These are phyloP conservation scores for Sicyos edulis DNA, from an alignment of 306 rosid species.

Conservation along the genomic window DNA sequence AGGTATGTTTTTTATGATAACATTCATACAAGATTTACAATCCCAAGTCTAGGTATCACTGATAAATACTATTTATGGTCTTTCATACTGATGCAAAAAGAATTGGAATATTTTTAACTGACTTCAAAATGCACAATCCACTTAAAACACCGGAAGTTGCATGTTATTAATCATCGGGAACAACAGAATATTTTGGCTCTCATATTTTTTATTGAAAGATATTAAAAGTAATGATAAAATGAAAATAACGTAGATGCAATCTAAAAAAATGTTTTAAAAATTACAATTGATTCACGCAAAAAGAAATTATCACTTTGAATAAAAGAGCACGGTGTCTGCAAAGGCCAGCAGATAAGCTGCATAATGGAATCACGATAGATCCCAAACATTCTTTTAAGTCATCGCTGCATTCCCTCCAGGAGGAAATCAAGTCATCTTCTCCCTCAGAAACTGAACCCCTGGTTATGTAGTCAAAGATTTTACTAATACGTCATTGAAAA, in stretches of 20 bases:
- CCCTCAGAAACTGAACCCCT: slow-evolving; percentile 83
- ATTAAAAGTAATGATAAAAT: background rate
- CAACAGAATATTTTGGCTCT: background rate
- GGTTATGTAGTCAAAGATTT: slow-evolving; percentile 39
- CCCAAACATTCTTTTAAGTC: slow-evolving; percentile 79
- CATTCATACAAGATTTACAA: background rate
- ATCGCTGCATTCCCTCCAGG: slow-evolving; percentile 74
- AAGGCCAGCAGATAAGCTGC: slow-evolving; percentile 85
- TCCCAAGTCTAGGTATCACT: background rate
- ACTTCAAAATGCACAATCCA: background rate
- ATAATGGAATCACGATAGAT: slow-evolving; percentile 85
- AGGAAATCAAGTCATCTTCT: slow-evolving; percentile 60
- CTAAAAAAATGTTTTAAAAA: background rate
- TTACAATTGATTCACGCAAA: background rate
- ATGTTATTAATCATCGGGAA: background rate
- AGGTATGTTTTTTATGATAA: background rate
- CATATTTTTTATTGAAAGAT: background rate
- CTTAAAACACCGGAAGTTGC: background rate
- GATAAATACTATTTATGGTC: slow-evolving; percentile 1
- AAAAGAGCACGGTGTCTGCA: slow-evolving; percentile 93
- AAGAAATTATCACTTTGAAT: slow-evolving; percentile 71
- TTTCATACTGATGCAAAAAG: background rate
- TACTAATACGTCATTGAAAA: slow-evolving; percentile 29
- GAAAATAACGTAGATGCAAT: background rate
- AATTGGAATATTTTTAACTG: background rate